Conservation (phyloP, 345 rosid species). For the Brassica incana region DNA sequence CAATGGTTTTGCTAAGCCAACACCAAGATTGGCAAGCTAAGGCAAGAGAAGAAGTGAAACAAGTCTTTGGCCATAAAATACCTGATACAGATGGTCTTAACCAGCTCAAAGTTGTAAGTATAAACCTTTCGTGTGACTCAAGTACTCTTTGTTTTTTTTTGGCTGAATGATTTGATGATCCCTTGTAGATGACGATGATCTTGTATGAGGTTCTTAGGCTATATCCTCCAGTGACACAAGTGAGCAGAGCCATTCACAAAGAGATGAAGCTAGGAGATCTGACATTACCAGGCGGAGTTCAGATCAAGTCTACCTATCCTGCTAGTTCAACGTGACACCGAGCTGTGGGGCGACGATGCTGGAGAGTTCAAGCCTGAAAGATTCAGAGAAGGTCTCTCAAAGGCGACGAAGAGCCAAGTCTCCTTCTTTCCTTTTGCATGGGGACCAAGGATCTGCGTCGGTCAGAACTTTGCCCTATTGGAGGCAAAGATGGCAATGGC, state of each 20-base stretch:
- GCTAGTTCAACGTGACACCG: conserved; percentile 46
- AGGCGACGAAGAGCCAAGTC: conserved; percentile 51
- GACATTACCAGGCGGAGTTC: conserved; percentile 39
- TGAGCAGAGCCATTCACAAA: conserved; percentile 28
- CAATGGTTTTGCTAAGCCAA: conserved; percentile 48
- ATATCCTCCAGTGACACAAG: conserved; percentile 19
- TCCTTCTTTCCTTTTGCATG: conserved; percentile 33
- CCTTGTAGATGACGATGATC: conserved; percentile 35
- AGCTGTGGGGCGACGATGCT: conserved; percentile 63
- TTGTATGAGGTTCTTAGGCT: conserved; percentile 35
- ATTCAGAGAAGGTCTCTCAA: conserved; percentile 49
- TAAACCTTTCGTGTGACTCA: background rate
- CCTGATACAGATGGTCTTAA: conserved; percentile 40
- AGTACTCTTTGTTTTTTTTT: background rate
- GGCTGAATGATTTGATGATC: background rate
- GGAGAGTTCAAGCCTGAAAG: conserved; percentile 56
- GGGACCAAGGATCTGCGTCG: conserved; percentile 50
- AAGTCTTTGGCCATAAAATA: conserved; percentile 44
- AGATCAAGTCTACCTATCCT: conserved; percentile 28
- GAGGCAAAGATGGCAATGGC: conserved; percentile 46
- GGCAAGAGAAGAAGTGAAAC: conserved; percentile 58
- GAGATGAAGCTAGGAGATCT: conserved; percentile 48
- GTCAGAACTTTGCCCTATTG: conserved; percentile 55
- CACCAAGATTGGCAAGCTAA: conserved; percentile 60
- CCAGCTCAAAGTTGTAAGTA: conserved; percentile 55